Conservation (phyloP, 2,329 filamentous ascomycete genomes). For the Macroventuria anomochaeta region DNA sequence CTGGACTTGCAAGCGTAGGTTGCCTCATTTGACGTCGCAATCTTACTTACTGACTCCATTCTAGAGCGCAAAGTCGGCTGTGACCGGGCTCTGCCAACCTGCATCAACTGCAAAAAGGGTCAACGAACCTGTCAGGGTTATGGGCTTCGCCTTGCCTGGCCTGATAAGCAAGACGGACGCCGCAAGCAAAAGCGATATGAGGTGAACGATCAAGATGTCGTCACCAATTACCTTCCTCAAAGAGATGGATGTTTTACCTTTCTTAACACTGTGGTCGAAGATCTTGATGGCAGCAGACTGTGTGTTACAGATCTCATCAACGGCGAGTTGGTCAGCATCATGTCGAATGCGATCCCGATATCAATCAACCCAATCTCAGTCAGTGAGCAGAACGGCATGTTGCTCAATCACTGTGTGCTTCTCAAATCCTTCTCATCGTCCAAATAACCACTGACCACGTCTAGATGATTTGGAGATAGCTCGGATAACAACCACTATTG, state of each 20-base stretch:
- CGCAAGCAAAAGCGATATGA: constrained; percentile 49
- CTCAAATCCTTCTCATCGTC: no score
- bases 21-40: background rate
- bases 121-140: constrained; percentile 55
- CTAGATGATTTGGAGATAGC: constrained; percentile 52
- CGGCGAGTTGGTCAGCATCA: background rate
- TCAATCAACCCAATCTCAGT: background rate
- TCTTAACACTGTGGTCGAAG: constrained; percentile 26
- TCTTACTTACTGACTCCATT: constrained; percentile 24
- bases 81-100: constrained; percentile 53
- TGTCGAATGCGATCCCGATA: background rate
- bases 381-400: constrained; percentile 29
- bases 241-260: constrained; percentile 21
- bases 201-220: background rate
- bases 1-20: constrained; percentile 55
- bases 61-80: constrained; percentile 58
- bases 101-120: constrained; percentile 55
- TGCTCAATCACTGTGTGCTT: constrained; percentile 5
- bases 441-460: constrained; percentile 39
- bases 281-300: constrained; percentile 18
- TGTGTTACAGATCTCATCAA: background rate
- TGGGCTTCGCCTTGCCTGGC: constrained; percentile 56
- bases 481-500: constrained; percentile 57
- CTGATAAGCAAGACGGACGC: constrained; percentile 56
- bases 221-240: background rate